phyloP scores from a whole-genome alignment of 1,284 basidiomycete species.

The Chondrostereum purpureum region DNA sequence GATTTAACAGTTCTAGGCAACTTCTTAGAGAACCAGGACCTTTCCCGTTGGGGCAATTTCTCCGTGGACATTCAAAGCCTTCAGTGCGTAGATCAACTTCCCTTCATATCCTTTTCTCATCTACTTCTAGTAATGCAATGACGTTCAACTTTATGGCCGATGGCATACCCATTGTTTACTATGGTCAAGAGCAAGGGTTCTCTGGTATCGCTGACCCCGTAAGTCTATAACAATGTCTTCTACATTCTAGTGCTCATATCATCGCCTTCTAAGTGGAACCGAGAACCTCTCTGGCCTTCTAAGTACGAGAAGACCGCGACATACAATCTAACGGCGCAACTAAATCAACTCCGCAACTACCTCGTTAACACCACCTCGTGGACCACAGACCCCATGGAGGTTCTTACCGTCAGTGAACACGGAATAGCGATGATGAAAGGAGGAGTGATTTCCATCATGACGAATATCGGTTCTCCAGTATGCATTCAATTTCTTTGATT shows the following conservation, averaged over 20 bases:
- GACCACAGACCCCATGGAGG: constrained; percentile 47
- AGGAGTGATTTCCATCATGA: constrained; percentile 60
- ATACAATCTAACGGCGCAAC: constrained; percentile 53
- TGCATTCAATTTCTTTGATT: too few species aligned
- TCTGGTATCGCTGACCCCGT: constrained; percentile 57
- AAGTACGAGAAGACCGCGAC: constrained; percentile 55
- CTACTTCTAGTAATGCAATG: constrained; percentile 55
- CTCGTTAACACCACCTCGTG: constrained; percentile 58
- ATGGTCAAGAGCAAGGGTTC: constrained; percentile 72
- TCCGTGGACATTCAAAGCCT: constrained; percentile 57
- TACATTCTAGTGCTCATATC: neutral
- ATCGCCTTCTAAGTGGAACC: constrained; percentile 48
- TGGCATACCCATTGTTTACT: constrained; percentile 76
- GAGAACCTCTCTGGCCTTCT: constrained; percentile 73
- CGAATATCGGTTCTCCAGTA: constrained; percentile 73
- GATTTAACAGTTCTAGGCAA: constrained; percentile 59
- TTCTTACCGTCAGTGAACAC: constrained; percentile 50
- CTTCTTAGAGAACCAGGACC: constrained; percentile 82
- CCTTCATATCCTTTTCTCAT: constrained; percentile 16
- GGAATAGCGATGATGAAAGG: constrained; percentile 73
- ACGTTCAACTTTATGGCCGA: constrained; percentile 61
- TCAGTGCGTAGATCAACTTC: constrained; percentile 35
- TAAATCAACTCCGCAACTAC: constrained; percentile 70
- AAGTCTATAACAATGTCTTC: constrained; percentile 7
- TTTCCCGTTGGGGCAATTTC: constrained; percentile 66